Evolutionary conservation across 805 yeast genomes (phyloP).

Genomic region (Torulaspora delbrueckii): DNA sequence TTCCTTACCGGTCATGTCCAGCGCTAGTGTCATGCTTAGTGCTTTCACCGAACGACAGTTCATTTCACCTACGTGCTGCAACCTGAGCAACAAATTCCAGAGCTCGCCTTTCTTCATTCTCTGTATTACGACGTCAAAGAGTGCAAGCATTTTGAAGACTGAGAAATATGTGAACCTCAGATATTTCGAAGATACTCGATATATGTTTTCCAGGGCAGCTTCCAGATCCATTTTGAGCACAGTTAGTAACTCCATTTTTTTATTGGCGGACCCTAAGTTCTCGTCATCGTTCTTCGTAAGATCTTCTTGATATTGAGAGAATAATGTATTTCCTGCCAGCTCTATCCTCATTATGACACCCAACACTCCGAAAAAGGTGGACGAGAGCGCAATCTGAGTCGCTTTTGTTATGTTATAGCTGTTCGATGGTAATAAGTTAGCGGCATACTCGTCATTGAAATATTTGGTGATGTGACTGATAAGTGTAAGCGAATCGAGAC

Average conservation of each 20-base stretch:
- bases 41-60: conserved; percentile 24
- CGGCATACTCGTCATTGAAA: conserved; percentile 22
- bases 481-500: conserved; percentile 19
- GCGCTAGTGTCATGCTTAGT: conserved; percentile 25
- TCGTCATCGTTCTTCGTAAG: not conserved
- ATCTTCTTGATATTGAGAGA: conserved; percentile 14
- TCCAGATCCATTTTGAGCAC: conserved; percentile 26
- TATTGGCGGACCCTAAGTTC: conserved; percentile 5
- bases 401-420: conserved; percentile 26
- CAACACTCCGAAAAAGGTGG: conserved; percentile 24
- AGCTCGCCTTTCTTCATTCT: conserved; percentile 30
- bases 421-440: conserved; percentile 18
- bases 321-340: conserved; percentile 21
- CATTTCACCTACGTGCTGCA: conserved; percentile 18
- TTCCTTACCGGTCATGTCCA: conserved; percentile 22
- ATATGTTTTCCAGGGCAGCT: conserved; percentile 22
- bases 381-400: conserved; percentile 28
- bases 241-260: conserved; percentile 23
- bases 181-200: conserved; percentile 24
- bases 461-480: conserved; percentile 23
- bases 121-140: conserved; percentile 30
- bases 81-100: conserved; percentile 20
- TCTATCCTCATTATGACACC: conserved; percentile 28
- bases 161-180: conserved; percentile 32
- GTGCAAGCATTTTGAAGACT: conserved; percentile 30